These are phyloP conservation scores for Hirschfeldia incana DNA, from an alignment of 345 rosid genomes.

Conservation along the genomic window DNA sequence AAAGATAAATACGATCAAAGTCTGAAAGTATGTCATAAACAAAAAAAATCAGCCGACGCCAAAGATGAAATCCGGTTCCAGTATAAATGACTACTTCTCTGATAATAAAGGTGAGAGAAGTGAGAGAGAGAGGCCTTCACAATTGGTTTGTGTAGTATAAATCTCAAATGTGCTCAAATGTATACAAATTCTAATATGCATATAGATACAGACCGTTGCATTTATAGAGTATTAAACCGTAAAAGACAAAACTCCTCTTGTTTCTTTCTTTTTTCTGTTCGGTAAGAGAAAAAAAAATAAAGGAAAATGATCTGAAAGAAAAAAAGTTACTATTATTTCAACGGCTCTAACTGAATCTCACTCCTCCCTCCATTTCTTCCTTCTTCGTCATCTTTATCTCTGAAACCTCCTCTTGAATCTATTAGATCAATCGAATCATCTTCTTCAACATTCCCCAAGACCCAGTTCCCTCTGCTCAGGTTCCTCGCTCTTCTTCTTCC, in stretches of 20 bases:
- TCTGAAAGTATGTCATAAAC: neutral
- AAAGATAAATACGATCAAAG: neutral
- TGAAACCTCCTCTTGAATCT: slow-evolving; percentile 46
- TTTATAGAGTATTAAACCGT: slow-evolving; percentile 22
- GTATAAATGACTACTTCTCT: too few relatives aligned
- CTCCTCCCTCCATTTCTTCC: slow-evolving; percentile 43
- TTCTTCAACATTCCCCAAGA: slow-evolving; percentile 74
- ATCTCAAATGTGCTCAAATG: slow-evolving; percentile 1
- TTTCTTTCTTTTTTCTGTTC: slow-evolving; percentile 11
- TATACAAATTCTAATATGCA: slow-evolving; percentile 29
- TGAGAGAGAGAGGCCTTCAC: neutral
- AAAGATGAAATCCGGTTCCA: neutral
- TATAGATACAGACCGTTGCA: slow-evolving; percentile 34
- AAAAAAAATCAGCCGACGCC: neutral
- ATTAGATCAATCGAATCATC: slow-evolving; percentile 81
- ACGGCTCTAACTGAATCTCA: slow-evolving; percentile 94
- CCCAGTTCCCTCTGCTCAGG: slow-evolving; percentile 71
- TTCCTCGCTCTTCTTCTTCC: slow-evolving; percentile 55
- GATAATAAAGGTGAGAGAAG: too few relatives aligned
- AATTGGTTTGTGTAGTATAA: slow-evolving; percentile 11
- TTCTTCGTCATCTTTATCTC: slow-evolving; percentile 54
- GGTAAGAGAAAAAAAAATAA: slow-evolving; percentile 12
- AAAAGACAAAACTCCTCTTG: slow-evolving; percentile 28
- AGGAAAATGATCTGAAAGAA: neutral
- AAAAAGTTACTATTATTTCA: slow-evolving; percentile 43